Evolutionary conservation across 768 basidiomycete species (phyloP), one percentile per base, ranked within the genome.

Genomic region (Suillus americanus): DNA sequence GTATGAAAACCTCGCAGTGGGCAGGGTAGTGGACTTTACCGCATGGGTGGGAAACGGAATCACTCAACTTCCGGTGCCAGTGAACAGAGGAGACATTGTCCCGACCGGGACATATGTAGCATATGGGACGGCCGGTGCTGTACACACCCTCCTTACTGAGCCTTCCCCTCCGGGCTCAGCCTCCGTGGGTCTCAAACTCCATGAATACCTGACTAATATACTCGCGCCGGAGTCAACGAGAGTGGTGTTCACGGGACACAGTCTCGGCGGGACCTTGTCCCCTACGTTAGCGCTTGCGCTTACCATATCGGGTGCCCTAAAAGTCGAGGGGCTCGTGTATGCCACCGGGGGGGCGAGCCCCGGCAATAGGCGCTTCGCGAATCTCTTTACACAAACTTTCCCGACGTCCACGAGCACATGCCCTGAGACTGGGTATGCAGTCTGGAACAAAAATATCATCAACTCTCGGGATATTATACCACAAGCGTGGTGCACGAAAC

Each of bases 361-460:
- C 2, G 67, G 70, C 12, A 64, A 71, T 54, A 2, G 3, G 18
- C 51, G 23, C 1, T 65, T 69, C 33, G 35, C 41, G 5, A 23
- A 66, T 1, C 63, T 66, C 51, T 71, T 71, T 20, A 2, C 20
- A 13, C 0, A 13, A 13, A 60, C 56, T 2, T 63, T 68, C 51
- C 67, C 65, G 1, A 0, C 23, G 25, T 23, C 53, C 20, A 5
- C 13, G 13, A 54, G 45, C 30, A 62, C 45, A 30, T 6, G 16
- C 18, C 20, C 5, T 6, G 13, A 14, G 2, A 38, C 45, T 4
- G 3, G 7, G 0, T 67, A 71, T 46, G 25, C 66, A 13, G 63
- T 61, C 1, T 71, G 70, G 70, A 70, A 71, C 53, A 54, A 37
- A 8, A 71, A 71, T 54, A 62, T 70, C 25, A 64, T 71, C 50